Evolutionary conservation across 495 filamentous ascomycete genomes (phyloP), one percentile per base, ranked within the genome.

Genomic region (Penicillium cosmopolitanum): DNA sequence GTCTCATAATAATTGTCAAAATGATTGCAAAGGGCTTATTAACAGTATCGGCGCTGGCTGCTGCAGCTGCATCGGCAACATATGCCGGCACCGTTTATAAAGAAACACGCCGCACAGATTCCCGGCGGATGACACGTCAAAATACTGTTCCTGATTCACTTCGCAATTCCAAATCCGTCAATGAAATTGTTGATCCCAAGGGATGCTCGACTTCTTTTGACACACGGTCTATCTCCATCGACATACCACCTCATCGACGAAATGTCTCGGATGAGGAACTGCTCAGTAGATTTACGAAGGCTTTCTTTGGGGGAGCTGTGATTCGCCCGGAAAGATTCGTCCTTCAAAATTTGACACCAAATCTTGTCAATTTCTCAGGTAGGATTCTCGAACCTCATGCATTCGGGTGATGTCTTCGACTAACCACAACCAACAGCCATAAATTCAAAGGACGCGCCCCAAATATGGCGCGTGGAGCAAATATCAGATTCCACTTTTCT

Each of bases 211-310:
- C 7, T 3, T 5, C 6, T 19, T 44, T 44, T 44, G 42, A 44
- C 7, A 44, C 42, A 19, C 42, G 42, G 15, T 44, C 15, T 44
- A 19, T 44, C 42, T n/a, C 7, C 8, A 19, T 44, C 16, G 7
- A 13, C 42, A 44, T 44, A 44, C 42, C 42, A 19, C n/a, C 42
- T 44, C 42, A 44, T 44, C 42, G 42, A 9, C n/a, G 15, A n/a
- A n/a, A 18, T 44, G 16, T 44, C 42, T 44, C 42, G 42, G 42
- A 44, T 44, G n/a, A 44, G 16, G 42, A 44, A 18, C 16, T 44
- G 9, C 42, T 44, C 16, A 19, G n/a, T 13, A 44, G 42, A 44
- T 19, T 44, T 6, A 44, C 16, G 42, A 44, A 44, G 16, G 42
- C n/a, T 16, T 44, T 44, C 42, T 44, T 21, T 19, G 42, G 42